A percentile compares a stretch with the other conserved stretches of the same genome.
phyloP scores from a whole-genome alignment of 1,284 basidiomycete species.

The Lentinula novae-zelandiae region DNA sequence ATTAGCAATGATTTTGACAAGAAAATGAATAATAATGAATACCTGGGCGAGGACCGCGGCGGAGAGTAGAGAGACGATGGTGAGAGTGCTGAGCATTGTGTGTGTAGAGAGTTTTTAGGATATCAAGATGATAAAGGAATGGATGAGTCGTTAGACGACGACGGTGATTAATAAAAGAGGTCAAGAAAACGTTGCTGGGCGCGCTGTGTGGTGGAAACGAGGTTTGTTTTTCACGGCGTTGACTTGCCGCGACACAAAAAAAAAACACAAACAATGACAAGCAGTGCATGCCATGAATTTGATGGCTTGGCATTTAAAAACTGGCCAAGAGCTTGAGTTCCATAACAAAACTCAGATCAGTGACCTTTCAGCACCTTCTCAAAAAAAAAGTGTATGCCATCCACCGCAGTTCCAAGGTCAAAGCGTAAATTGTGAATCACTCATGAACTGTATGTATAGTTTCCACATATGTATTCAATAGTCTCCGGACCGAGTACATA shows the following conservation, averaged over 20 bases:
- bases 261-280: not conserved
- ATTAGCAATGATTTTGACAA: not conserved
- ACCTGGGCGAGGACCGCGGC: constrained; percentile 46
- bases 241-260: not conserved
- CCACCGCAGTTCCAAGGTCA: too few species aligned
- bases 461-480: too few species aligned
- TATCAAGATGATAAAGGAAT: constrained; percentile 28
- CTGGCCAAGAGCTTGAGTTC: too few species aligned
- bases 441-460: too few species aligned
- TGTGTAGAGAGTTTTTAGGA: constrained; percentile 35
- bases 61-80: constrained; percentile 42
- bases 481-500: too few species aligned
- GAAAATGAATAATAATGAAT: not conserved
- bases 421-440: too few species aligned
- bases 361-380: too few species aligned
- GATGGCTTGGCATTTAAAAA: too few species aligned
- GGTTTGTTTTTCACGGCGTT: not conserved
- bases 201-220: not conserved
- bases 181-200: constrained; percentile 24
- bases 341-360: too few species aligned
- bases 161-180: constrained; percentile 13
- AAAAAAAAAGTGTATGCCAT: too few species aligned
- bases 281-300: not conserved
- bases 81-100: constrained; percentile 47
- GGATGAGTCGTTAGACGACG: not conserved